phyloP scores from a whole-genome alignment of 441 rosid species.

The Gossypium schwendimanii region DNA sequence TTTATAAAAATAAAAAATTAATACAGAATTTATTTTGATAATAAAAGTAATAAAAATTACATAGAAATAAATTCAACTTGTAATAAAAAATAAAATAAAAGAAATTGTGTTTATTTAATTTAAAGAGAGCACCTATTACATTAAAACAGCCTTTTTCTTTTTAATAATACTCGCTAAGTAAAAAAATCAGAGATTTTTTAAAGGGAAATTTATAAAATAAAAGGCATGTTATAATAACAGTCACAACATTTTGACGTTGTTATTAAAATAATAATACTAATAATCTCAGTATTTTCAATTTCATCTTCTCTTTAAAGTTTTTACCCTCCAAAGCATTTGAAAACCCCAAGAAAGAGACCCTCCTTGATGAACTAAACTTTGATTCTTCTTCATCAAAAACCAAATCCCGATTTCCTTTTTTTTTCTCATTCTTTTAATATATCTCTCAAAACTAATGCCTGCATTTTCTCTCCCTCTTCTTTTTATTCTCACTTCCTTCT shows the following conservation, averaged over 20 bases:
- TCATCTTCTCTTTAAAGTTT: slow-evolving; percentile 8
- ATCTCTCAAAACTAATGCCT: slow-evolving; percentile 13
- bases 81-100: no score
- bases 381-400: slow-evolving; percentile 48
- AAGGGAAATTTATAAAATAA: no score
- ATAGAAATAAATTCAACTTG: no score
- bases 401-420: slow-evolving; percentile 38
- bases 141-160: no score
- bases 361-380: slow-evolving; percentile 62
- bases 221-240: background rate
- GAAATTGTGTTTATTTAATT: no score
- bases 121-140: no score
- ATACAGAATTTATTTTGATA: no score
- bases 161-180: no score
- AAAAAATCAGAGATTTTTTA: no score
- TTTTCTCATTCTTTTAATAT: slow-evolving; percentile 2
- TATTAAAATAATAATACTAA: background rate
- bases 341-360: slow-evolving; percentile 68
- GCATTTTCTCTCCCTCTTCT: slow-evolving; percentile 26
- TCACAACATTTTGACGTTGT: slow-evolving; percentile 23
- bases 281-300: background rate
- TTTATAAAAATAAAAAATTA: no score
- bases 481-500: slow-evolving; percentile 1
- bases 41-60: no score
- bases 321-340: slow-evolving; percentile 84